Evolutionary conservation across 2,329 filamentous ascomycete species (phyloP), one percentile per base, ranked within the genome.

Genomic region (Hypoxylon sp.): DNA sequence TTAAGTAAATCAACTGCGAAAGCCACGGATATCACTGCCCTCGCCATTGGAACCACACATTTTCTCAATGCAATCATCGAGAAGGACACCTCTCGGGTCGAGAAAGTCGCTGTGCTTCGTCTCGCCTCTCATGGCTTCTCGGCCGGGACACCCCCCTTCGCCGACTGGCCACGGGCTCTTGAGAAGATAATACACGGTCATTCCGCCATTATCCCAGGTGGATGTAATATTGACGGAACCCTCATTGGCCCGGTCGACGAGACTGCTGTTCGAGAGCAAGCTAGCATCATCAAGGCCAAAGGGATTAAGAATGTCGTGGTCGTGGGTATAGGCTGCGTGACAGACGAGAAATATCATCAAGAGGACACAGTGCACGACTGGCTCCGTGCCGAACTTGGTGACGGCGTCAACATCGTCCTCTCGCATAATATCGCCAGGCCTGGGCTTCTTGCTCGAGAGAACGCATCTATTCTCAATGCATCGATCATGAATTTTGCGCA

Each of bases 391-490:
- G 65, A 74, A 1, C 77, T 78, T 17, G 70, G 82, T 1, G 79
- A 80, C 0, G 80, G 73, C 0, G 76, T 74, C 29, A 79, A 85
- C 59, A 78, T 87, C 2, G 82, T 86, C 1, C 79, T 80, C 50
- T 84, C 84, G 6, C 82, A 82, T 48, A 82, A 85, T 8, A 83
- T 87, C 1, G 84, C 83, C 11, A 85, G 81, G 64, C 76, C 84
- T 26, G 85, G 79, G 51, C 86, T 88, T 57, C 77, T 89, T 8
- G 88, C 89, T 74, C 81, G 88, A 44, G 88, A 90, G 74, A 90
- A 90, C 71, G 87, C 88, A 0, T 84, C 86, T 2, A 87, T 90
- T 13, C 79, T 91, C 13, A 90, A 91, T 69, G 88, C 87, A 0
- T 83, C 87, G 2, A 87, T 90, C 48, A 77, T 89, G 13, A 74